phyloP scores from a whole-genome alignment of 768 basidiomycete genomes.

The Cystobasidiopsis lactophilus region DNA sequence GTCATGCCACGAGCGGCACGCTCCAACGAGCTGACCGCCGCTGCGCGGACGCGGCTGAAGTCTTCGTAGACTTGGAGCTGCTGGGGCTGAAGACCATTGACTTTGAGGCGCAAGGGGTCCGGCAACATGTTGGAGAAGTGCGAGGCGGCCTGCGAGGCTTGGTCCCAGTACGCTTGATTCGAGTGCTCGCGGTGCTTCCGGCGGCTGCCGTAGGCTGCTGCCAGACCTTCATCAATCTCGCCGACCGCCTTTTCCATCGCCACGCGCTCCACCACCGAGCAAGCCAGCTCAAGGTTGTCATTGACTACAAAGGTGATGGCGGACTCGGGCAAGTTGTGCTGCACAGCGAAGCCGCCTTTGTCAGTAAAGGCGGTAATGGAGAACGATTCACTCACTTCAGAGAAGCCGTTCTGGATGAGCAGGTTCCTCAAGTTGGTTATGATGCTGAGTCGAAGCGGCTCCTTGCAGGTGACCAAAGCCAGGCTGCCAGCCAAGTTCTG shows the following conservation, averaged over 20 bases:
- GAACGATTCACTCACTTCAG: conserved; percentile 40
- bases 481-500: conserved; percentile 90
- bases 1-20: no score
- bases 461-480: conserved; percentile 93
- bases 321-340: conserved; percentile 59
- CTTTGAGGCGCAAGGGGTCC: conserved; percentile 66
- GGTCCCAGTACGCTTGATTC: conserved; percentile 79
- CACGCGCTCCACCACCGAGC: conserved; percentile 82
- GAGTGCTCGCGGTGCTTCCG: conserved; percentile 43
- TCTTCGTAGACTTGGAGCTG: conserved; percentile 88
- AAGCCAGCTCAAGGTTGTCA: conserved; percentile 84
- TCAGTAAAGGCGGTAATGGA: not conserved
- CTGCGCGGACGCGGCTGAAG: conserved; percentile 38
- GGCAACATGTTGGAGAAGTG: conserved; percentile 54
- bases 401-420: conserved; percentile 68
- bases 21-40: no score
- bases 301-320: conserved; percentile 53
- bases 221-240: conserved; percentile 80
- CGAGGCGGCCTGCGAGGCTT: conserved; percentile 40
- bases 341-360: not conserved
- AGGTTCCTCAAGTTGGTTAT: conserved; percentile 66
- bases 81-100: conserved; percentile 53
- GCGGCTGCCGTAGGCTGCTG: conserved; percentile 55
- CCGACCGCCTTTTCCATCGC: conserved; percentile 87
- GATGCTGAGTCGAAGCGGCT: conserved; percentile 79